Percentiles rank a stretch among this genome's conserved stretches.
Evolutionary conservation across 1,284 basidiomycete species (phyloP).

Genomic region (Mrakiaceae sp.): DNA sequence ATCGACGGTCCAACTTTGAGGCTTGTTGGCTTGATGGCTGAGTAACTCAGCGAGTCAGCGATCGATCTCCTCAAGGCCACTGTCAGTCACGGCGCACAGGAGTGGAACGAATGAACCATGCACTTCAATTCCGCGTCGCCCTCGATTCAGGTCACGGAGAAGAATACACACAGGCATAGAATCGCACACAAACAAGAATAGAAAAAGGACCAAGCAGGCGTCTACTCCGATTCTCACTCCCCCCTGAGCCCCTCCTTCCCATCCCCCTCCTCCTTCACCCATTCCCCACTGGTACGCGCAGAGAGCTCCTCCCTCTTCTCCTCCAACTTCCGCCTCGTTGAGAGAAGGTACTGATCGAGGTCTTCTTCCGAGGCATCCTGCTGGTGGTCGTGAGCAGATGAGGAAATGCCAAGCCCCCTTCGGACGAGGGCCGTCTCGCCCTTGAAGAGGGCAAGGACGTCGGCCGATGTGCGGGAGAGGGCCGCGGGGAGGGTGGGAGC

Average conservation of each 20-base stretch:
- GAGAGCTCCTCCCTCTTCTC: not conserved
- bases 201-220: no score
- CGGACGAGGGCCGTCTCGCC: not conserved
- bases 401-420: not conserved
- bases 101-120: not conserved
- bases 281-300: not conserved
- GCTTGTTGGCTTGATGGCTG: no score
- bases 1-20: no score
- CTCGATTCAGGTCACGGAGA: not conserved
- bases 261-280: not conserved
- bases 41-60: no score
- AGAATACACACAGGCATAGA: no score
- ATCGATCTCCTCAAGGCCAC: no score
- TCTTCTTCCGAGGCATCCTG: not conserved
- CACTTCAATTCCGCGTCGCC: not conserved
- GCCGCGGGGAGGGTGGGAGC: conserved; percentile 1
- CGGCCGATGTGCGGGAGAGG: not conserved
- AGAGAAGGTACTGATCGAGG: not conserved
- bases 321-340: not conserved
- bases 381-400: not conserved
- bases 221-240: not conserved
- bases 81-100: not conserved
- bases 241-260: not conserved
- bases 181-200: no score
- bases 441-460: not conserved